Evolutionary conservation across 23 red algal species (phyloP), one percentile per base, ranked within the genome.

Genomic region (Pyropia haitanensis): DNA sequence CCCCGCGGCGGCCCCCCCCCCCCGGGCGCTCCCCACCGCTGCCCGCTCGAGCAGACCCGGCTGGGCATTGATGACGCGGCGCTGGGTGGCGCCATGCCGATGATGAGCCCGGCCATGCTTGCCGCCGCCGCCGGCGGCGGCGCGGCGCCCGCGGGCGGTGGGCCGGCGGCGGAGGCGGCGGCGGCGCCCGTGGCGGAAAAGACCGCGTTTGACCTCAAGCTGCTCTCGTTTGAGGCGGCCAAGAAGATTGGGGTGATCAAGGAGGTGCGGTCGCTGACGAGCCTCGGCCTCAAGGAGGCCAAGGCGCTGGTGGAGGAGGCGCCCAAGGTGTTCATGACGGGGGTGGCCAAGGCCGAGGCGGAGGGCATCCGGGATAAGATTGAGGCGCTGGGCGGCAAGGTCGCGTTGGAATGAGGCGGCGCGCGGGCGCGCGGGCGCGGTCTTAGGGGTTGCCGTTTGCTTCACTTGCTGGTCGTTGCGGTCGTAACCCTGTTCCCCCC

Each of bases 171-270:
- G 8, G 30, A 81, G 22, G 86, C 78, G 51, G 80, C 73, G 13
- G 78, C 62, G 33, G 76, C 83, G 28, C 61, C 64, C 71, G 78
- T 70, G 8, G 78, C 57, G 61, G 94, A 98, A 61, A 98, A 98
- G 68, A 83, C 94, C 28, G 80, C 68, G 0, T 98, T 98, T 53
- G 78, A 88, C 81, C 55, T 98, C 18, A 87, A 87, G 72, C 24
- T 98, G 65, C 80, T 83, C 17, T 73, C 76, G 65, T 98, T 80
- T 74, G 94, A 98, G 27, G 75, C 86, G 14, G 85, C 85, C 18
- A 98, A 98, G 61, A 98, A 98, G 70, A 98, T 98, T 64, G 83
- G 76, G 71, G 76, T 98, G 6, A 98, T 98, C 51, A 98, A 98
- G 57, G 94, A 98, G 65, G 79, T 98, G 31, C 82, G 94, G n/a